A percentile compares a stretch with the other conserved stretches of the same genome.
Evolutionary conservation across 2,329 filamentous ascomycete genomes (phyloP).

Genomic region (Dothistroma pini): DNA sequence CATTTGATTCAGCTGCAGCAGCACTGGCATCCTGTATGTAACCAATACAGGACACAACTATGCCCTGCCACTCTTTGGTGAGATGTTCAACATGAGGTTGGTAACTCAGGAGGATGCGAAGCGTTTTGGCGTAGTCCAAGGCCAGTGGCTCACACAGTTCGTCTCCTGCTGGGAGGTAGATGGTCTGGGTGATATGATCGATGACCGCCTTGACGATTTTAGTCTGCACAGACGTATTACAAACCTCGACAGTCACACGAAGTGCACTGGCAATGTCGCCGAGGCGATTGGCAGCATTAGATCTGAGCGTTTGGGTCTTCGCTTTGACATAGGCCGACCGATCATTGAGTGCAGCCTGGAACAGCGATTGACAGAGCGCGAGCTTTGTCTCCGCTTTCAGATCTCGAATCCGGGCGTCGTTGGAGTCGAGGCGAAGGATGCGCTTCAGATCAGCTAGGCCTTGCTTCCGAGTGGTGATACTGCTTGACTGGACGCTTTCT

Average conservation of each 20-base stretch:
- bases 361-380: conserved; percentile 75
- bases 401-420: conserved; percentile 37
- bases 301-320: conserved; percentile 41
- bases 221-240: conserved; percentile 59
- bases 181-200: conserved; percentile 73
- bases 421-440: conserved; percentile 53
- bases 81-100: conserved; percentile 67
- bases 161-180: conserved; percentile 55
- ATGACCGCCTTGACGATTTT: conserved; percentile 78
- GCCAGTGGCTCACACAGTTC: conserved; percentile 64
- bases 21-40: conserved; percentile 44
- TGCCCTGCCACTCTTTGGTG: conserved; percentile 58
- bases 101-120: conserved; percentile 67
- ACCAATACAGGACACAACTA: conserved; percentile 67
- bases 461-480: conserved; percentile 46
- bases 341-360: conserved; percentile 64
- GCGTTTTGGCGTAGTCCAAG: conserved; percentile 72
- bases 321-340: conserved; percentile 60
- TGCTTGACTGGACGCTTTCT: conserved; percentile 42
- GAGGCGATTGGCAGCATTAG: conserved; percentile 53
- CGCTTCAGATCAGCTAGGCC: conserved; percentile 55
- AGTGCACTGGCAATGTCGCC: conserved; percentile 67
- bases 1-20: conserved; percentile 22
- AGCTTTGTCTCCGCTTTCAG: conserved; percentile 77
- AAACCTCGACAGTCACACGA: conserved; percentile 66